Evolutionary conservation across 106 monocot species (phyloP), one percentile per base, ranked within the genome.

Genomic region (Narthecium ossifragum): DNA sequence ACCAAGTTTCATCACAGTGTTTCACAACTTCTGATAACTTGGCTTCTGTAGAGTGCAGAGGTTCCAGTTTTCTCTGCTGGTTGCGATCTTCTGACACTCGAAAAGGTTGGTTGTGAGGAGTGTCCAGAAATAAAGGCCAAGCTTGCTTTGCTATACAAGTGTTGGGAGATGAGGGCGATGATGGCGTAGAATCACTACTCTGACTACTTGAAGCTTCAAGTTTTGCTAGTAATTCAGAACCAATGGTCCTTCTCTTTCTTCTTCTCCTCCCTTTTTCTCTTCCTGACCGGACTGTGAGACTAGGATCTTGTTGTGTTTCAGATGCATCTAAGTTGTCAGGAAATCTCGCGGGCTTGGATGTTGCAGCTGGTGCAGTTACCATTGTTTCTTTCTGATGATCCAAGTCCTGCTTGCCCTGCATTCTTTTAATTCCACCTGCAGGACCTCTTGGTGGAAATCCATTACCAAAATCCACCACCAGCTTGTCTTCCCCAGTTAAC

Each of bases 161-260:
- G 26, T 66, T 73, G 26, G 88, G 78, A 9, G 88, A 85, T 51
- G 79, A 47, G 8, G 92, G 88, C n/a, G 92, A 93, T 38, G 88
- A 85, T 45, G 92, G 92, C 14, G 84, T 88, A 22, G 92, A 92
- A 60, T 92, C 88, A 38, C 87, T 79, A 75, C 92, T 88, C n/a
- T 88, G 87, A 64, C 92, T 88, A 59, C 92, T 77, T 53, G 88
- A 88, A 57, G 72, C 81, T 46, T 88, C 88, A 51, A 79, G 26
- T 51, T 79, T 88, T 39, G 68, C 49, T 25, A 75, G 55, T 51
- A 76, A 62, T 59, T 59, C 76, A 32, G 57, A 63, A 37, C 72
- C 72, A 57, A 66, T 14, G 28, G 63, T 76, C 37, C 59, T 71
- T 65, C 80, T 92, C 43, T 67, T 80, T 53, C 80, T 72, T 51